These are phyloP conservation scores for Tuber indicum DNA, from an alignment of 495 filamentous ascomycete genomes.

Conservation along the genomic window DNA sequence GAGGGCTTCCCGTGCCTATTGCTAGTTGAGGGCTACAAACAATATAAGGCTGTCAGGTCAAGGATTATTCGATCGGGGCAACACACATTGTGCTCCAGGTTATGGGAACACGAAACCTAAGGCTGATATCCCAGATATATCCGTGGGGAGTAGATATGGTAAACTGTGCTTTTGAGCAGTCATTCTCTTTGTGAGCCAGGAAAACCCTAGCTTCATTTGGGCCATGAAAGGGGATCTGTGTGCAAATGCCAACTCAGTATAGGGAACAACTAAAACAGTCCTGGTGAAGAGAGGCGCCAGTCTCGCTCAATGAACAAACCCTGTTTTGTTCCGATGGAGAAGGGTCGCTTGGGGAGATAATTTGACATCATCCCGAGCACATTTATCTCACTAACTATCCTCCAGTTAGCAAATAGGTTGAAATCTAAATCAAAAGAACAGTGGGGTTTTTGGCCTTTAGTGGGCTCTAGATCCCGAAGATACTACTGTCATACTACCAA, in stretches of 20 bases:
- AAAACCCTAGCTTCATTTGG: neutral
- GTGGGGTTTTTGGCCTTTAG: neutral
- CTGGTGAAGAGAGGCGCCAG: neutral
- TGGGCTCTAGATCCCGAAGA: neutral
- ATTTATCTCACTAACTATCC: neutral
- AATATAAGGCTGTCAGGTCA: neutral
- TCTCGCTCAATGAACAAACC: neutral
- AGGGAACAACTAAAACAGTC: neutral
- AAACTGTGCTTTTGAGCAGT: neutral
- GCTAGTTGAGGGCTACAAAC: neutral
- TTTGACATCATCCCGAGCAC: neutral
- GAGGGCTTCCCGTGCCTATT: neutral
- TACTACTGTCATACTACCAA: neutral
- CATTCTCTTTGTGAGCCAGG: neutral
- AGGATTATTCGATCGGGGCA: neutral
- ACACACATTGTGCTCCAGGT: neutral
- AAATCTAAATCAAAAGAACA: neutral
- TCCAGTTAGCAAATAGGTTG: neutral
- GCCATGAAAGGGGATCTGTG: neutral
- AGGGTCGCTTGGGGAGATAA: neutral
- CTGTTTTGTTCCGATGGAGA: neutral
- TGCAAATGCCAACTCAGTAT: neutral
- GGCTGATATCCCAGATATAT: neutral
- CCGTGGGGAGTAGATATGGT: neutral
- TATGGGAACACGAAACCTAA: neutral